Conservation (phyloP, 495 filamentous ascomycete genomes). For the Podospora pseudopauciseta region DNA sequence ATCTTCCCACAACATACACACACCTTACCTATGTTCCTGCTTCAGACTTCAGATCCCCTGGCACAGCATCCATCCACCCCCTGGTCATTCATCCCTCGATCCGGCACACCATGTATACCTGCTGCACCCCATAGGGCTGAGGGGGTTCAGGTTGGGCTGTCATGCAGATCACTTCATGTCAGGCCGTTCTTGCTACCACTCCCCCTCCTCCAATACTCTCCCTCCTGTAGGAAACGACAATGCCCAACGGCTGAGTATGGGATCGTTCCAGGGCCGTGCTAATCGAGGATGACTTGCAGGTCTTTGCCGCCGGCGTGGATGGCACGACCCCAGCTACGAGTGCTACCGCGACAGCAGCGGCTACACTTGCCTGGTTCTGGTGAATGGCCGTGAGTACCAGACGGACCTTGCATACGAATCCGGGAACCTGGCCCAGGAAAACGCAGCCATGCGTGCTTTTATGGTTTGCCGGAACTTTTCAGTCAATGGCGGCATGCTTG, state of each 20-base stretch:
- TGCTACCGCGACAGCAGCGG: slow-evolving; percentile 67
- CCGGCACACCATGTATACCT: slow-evolving; percentile 13
- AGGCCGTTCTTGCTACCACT: slow-evolving; percentile 31
- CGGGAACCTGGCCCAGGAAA: slow-evolving; percentile 81
- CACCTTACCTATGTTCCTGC: slow-evolving; percentile 21
- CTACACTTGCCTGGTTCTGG: slow-evolving; percentile 85
- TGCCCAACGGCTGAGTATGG: slow-evolving; percentile 24
- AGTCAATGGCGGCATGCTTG: slow-evolving; percentile 91
- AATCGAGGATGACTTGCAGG: slow-evolving; percentile 57
- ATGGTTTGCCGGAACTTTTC: slow-evolving; percentile 99
- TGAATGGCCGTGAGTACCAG: slow-evolving; percentile 96
- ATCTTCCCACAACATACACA: slow-evolving; percentile 23
- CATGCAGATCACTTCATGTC: slow-evolving; percentile 45
- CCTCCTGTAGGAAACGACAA: slow-evolving; percentile 5
- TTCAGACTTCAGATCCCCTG: slow-evolving; percentile 23
- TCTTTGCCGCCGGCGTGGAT: slow-evolving; percentile 92
- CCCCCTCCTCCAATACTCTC: background rate
- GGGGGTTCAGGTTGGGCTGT: slow-evolving; percentile 41
- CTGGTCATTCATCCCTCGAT: slow-evolving; percentile 18
- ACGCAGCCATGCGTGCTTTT: slow-evolving; percentile 94
- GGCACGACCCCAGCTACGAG: slow-evolving; percentile 90
- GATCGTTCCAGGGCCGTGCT: slow-evolving; percentile 31
- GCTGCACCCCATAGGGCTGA: slow-evolving; percentile 32
- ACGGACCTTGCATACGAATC: slow-evolving; percentile 80
- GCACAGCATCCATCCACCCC: slow-evolving; percentile 18